phyloP scores from a whole-genome alignment of 306 rosid species.

The Quercus bicolor region DNA sequence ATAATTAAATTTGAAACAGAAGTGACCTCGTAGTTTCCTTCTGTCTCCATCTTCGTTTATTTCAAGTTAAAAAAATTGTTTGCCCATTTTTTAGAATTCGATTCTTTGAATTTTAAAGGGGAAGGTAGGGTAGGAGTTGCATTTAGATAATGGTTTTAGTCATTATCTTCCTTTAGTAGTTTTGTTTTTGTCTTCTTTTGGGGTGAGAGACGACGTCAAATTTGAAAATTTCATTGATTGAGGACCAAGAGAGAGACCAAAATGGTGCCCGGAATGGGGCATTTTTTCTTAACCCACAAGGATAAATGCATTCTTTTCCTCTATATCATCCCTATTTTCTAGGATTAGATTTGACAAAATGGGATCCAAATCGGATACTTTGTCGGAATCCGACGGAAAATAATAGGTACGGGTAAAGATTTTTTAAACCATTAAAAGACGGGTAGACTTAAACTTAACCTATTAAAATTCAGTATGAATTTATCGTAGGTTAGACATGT shows the following conservation, averaged over 20 bases:
- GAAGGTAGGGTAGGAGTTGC: background rate
- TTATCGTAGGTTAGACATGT: too few relatives aligned
- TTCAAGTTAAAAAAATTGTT: background rate
- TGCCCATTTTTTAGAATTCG: background rate
- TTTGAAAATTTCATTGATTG: background rate
- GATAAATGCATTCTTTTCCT: background rate
- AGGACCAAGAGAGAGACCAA: background rate
- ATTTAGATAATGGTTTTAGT: background rate
- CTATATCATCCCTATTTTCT: too few relatives aligned
- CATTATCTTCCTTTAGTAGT: background rate
- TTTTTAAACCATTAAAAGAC: too few relatives aligned
- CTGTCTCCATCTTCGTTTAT: background rate
- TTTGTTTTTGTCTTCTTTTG: background rate
- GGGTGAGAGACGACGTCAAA: background rate
- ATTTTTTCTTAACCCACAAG: background rate
- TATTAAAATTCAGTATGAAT: too few relatives aligned
- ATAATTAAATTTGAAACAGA: slow-evolving; percentile 2
- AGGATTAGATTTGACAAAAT: too few relatives aligned
- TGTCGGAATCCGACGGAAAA: too few relatives aligned
- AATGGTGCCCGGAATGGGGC: background rate
- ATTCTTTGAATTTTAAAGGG: background rate
- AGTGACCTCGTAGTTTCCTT: slow-evolving; percentile 17
- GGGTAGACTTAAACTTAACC: too few relatives aligned
- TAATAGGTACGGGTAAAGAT: too few relatives aligned
- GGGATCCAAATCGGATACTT: too few relatives aligned